Conservation (phyloP, 192 early-diverging fungal genomes). For the Rhizoclosmatium globosum region DNA sequence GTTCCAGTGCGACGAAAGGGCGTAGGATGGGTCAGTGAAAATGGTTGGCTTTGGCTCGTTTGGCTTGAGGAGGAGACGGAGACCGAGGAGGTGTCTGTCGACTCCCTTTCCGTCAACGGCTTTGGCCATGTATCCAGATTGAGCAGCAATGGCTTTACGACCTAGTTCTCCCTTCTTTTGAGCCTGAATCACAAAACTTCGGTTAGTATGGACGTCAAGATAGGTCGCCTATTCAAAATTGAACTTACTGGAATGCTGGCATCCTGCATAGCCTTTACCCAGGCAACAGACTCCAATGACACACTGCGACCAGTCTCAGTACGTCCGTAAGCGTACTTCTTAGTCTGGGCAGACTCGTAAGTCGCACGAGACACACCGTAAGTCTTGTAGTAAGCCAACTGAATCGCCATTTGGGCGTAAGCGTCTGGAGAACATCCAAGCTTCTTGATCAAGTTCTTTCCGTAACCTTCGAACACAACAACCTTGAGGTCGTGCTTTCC, state of each 20-base stretch:
- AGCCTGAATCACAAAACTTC: background rate
- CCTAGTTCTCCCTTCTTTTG: constrained; percentile 73
- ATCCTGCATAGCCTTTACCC: constrained; percentile 89
- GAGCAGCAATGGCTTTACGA: constrained; percentile 77
- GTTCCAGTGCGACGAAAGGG: constrained; percentile 86
- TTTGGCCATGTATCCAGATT: constrained; percentile 81
- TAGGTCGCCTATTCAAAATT: background rate
- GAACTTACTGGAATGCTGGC: constrained; percentile 25
- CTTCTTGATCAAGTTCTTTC: constrained; percentile 94
- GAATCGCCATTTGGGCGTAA: constrained; percentile 88
- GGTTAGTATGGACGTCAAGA: background rate
- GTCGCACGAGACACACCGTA: constrained; percentile 80
- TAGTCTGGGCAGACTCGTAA: constrained; percentile 93
- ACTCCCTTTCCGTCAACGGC: constrained; percentile 86
- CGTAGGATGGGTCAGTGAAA: constrained; percentile 87
- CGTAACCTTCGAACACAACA: constrained; percentile 86
- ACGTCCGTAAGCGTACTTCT: constrained; percentile 89
- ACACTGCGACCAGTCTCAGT: constrained; percentile 94
- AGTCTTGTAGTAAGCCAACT: constrained; percentile 94
- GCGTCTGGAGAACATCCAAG: constrained; percentile 61
- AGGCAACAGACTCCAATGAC: constrained; percentile 75
- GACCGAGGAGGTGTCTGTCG: constrained; percentile 91
- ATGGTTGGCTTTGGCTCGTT: constrained; percentile 83
- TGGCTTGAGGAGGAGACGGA: constrained; percentile 78
- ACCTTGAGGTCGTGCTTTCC: constrained; percentile 84